These are phyloP conservation scores for Solanum boliviense DNA, from an alignment of 257 asterid species.

Conservation along the genomic window DNA sequence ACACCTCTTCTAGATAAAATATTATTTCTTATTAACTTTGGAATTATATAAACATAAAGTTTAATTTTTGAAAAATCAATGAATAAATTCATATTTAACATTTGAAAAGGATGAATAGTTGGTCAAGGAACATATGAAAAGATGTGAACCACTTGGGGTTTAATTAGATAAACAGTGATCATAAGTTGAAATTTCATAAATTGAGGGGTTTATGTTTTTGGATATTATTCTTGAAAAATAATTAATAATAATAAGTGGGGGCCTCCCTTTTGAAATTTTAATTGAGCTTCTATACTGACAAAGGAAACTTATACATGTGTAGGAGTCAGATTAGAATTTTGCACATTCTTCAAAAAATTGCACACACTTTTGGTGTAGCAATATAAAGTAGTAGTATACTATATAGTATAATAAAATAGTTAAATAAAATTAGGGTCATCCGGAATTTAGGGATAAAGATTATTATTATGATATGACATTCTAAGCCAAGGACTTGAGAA, in stretches of 20 bases:
- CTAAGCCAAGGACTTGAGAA: conserved; percentile 15
- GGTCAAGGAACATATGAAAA: conserved; percentile 26
- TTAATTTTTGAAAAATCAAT: background rate
- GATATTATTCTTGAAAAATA: background rate
- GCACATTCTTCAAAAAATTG: conserved; percentile 54
- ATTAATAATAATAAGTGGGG: background rate
- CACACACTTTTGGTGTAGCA: conserved; percentile 30
- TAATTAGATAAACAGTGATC: background rate
- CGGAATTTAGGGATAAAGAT: conserved; percentile 55
- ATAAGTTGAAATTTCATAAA: background rate
- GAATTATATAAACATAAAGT: background rate
- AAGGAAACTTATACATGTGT: conserved; percentile 25
- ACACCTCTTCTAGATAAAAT: background rate
- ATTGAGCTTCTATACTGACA: background rate
- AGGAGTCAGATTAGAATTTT: conserved; percentile 44
- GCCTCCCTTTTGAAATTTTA: background rate
- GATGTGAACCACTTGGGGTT: conserved; percentile 19
- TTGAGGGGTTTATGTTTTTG: background rate
- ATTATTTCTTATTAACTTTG: background rate
- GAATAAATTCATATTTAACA: background rate
- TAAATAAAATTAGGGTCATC: conserved; percentile 38
- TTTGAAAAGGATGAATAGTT: conserved; percentile 12
- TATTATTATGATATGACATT: conserved; percentile 19
- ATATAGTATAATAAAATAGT: background rate
- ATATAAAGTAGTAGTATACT: background rate